These are phyloP conservation scores for Triglochin maritima DNA, from an alignment of 106 monocot species.

Conservation along the genomic window DNA sequence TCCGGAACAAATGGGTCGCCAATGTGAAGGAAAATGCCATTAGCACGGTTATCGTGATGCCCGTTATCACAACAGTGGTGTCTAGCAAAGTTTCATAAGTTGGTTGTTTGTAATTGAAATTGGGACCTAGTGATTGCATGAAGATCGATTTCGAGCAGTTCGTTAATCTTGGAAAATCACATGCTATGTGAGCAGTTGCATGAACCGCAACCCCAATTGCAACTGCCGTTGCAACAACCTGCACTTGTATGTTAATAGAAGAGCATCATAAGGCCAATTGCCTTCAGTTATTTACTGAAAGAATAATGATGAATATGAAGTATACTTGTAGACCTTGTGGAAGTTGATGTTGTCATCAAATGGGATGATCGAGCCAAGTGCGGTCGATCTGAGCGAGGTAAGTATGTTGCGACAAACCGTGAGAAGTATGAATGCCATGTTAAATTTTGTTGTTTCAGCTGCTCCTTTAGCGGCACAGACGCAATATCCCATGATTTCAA, in stretches of 20 bases:
- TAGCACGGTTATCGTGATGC: constrained; percentile 66
- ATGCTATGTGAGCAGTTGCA: constrained; percentile 51
- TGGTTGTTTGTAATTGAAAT: constrained; percentile 69
- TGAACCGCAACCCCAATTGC: constrained; percentile 42
- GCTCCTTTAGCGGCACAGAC: constrained; percentile 87
- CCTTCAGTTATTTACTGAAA: constrained; percentile 10
- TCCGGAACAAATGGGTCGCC: constrained; percentile 75
- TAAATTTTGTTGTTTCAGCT: constrained; percentile 88
- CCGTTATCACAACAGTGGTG: constrained; percentile 62
- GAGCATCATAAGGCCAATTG: constrained; percentile 4
- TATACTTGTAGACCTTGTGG: constrained; percentile 46
- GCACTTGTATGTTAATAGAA: constrained; percentile 2
- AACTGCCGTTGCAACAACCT: constrained; percentile 58
- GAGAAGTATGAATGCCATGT: constrained; percentile 93
- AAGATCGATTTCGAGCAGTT: constrained; percentile 48
- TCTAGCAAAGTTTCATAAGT: constrained; percentile 44
- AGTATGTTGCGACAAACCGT: constrained; percentile 83
- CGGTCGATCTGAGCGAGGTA: constrained; percentile 72
- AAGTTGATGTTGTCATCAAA: constrained; percentile 98
- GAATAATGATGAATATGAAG: background rate
- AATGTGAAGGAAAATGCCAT: constrained; percentile 83
- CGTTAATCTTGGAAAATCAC: constrained; percentile 75
- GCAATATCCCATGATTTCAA: constrained; percentile 88
- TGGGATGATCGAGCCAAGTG: constrained; percentile 50
- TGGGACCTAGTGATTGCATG: constrained; percentile 35